Conservation (phyloP, 1,284 basidiomycete species). For the Ceratobasidium sp. region DNA sequence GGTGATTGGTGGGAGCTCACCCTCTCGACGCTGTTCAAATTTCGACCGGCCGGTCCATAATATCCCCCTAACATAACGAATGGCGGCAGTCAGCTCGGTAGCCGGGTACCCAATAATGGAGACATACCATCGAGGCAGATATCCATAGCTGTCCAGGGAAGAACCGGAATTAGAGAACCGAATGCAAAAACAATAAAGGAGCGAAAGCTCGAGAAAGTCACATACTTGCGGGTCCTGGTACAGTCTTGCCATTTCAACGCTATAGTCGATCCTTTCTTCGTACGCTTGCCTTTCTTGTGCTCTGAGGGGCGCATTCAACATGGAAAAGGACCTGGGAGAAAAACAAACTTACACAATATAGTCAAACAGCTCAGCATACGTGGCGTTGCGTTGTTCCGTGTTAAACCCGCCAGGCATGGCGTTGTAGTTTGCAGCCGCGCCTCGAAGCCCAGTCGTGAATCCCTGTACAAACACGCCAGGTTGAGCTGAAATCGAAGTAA, state of each 20-base stretch:
- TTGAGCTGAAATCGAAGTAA: not conserved
- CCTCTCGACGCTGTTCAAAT: conserved; percentile 8
- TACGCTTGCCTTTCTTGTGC: conserved; percentile 32
- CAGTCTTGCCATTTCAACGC: not conserved
- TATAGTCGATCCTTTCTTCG: not conserved
- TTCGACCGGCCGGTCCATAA: conserved; percentile 38
- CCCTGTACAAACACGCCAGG: conserved; percentile 1
- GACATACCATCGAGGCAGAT: conserved; percentile 36
- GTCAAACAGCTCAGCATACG: conserved; percentile 38
- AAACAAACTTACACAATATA: conserved; percentile 27
- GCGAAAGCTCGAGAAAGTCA: not conserved
- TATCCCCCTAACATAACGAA: conserved; percentile 8
- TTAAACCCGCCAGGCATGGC: conserved; percentile 34
- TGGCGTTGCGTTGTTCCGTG: conserved; percentile 29
- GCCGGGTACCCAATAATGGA: not conserved
- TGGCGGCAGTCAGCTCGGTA: not conserved
- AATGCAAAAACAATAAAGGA: not conserved
- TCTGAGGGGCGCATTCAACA: not conserved
- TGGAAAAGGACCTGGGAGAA: not conserved
- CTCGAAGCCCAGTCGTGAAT: conserved; percentile 31
- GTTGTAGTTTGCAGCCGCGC: conserved; percentile 35
- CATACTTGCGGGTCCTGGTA: conserved; percentile 38
- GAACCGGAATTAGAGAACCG: not conserved
- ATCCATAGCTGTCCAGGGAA: conserved; percentile 32
- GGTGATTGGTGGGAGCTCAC: not conserved